Base-by-base conservation (phyloP, 129 eudicot genomes). In the Scalesia atractyloides region DNA sequence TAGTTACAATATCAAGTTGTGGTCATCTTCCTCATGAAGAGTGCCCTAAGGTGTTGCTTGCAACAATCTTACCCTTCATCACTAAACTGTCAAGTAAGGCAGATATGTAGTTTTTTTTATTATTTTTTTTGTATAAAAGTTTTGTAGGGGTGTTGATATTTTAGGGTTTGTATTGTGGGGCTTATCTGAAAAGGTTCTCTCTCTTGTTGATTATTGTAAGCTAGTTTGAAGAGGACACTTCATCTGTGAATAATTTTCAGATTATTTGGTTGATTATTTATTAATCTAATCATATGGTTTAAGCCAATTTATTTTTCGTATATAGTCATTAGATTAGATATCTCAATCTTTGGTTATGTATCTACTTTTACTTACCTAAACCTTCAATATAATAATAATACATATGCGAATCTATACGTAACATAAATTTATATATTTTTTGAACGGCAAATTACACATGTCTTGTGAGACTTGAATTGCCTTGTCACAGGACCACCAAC, bases 1-100 rank as follows among this genome's bases (percentile, higher is more conserved):
- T 94, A 81, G 97, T 90, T 73, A 91, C 96, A 54, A 86, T 94
- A 84, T 90, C 97, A 16, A 86, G 91, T 74, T 94, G 98, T 73
- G 98, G 98, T 67, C 98, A 94, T 86, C 93, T 94, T 53, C 98
- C 98, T 8, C 98, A 94, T 33, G 98, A 94, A 88, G 98, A 94
- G 68, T 94, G 98, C 74, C 96, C 98, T 33, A 88, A 86, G 82
- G 96, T 91, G 57, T 73, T 94, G 89, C 97, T 90, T 39, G 93
- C 91, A 46, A 97, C 97, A 59, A 76, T 94, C n/a, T 62, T 84
- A 43, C 98, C 98, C 39, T 94, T 94, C 83, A 88, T 94, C 53
- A 80, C 86, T 78, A 86, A 77, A 82, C 70, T 87, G 18, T 46
- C 86, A 63, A 68, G 60, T 75, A 74, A 66, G 59, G 80, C 78